These are phyloP conservation scores for Saccharomycopsis fermentans DNA, from an alignment of 805 yeast species.

Conservation along the genomic window DNA sequence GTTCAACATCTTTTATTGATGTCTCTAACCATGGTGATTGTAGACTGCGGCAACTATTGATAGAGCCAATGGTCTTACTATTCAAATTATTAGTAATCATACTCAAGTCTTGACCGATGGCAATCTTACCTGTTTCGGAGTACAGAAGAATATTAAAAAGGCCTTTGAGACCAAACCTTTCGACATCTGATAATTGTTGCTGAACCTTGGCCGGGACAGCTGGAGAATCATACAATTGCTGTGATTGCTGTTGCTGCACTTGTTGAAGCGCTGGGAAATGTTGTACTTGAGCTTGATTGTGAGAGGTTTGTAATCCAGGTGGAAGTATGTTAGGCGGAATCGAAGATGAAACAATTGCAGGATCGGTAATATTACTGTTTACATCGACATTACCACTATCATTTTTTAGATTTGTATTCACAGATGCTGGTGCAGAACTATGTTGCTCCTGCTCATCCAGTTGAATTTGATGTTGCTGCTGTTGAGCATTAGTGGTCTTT, in stretches of 20 bases:
- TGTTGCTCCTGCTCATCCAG: not conserved
- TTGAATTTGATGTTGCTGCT: not conserved
- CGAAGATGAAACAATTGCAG: not conserved
- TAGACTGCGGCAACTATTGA: constrained; percentile 48
- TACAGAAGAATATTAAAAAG: constrained; percentile 50
- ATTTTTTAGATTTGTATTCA: not conserved
- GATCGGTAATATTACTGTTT: not conserved
- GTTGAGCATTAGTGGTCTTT: not conserved
- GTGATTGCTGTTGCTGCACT: constrained; percentile 4
- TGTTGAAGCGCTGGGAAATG: constrained; percentile 1
- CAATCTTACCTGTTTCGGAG: constrained; percentile 51
- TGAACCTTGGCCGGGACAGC: constrained; percentile 4
- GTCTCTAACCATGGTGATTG: constrained; percentile 96
- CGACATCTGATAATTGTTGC: constrained; percentile 34
- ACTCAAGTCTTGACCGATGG: constrained; percentile 66
- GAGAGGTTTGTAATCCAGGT: constrained; percentile 5
- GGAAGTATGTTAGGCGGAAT: constrained; percentile 3
- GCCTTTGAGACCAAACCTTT: constrained; percentile 60
- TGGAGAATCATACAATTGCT: constrained; percentile 4
- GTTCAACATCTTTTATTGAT: constrained; percentile 82
- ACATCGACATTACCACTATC: not conserved
- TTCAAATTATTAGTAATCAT: constrained; percentile 55
- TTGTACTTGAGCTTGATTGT: not conserved
- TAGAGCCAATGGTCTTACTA: constrained; percentile 26
- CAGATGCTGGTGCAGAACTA: constrained; percentile 7